Evolutionary conservation across 768 basidiomycete species (phyloP).

Genomic region (Hericium coralloides): DNA sequence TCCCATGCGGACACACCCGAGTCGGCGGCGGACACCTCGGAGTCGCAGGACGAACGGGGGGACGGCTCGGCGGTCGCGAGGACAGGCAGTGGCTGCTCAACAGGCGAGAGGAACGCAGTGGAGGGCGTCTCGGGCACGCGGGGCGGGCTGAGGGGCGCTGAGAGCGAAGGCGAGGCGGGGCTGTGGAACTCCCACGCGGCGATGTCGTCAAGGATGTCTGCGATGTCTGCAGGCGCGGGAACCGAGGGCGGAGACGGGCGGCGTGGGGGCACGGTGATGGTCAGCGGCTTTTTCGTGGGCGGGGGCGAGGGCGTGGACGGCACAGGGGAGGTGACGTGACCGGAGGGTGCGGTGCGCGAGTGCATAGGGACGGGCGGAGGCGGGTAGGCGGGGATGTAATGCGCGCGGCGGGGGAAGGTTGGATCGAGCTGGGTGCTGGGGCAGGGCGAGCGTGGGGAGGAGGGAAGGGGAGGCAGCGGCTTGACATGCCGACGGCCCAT

Average conservation of each 20-base stretch:
- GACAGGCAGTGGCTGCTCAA: neutral
- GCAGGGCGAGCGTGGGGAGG: conserved; percentile 26
- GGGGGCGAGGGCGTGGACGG: conserved; percentile 16
- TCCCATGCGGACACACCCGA: neutral
- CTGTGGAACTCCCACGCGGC: conserved; percentile 7
- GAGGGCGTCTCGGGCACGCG: conserved; percentile 5
- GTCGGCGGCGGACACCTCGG: conserved; percentile 15
- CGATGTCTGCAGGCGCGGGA: conserved; percentile 38
- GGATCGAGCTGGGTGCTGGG: conserved; percentile 28
- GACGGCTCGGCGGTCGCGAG: neutral
- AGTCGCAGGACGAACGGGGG: conserved; percentile 13
- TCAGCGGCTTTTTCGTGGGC: conserved; percentile 18
- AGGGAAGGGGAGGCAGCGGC: conserved; percentile 22
- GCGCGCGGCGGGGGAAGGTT: conserved; percentile 21
- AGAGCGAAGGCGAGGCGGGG: conserved; percentile 14
- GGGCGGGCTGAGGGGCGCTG: conserved; percentile 11
- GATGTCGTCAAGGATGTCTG: conserved; percentile 13
- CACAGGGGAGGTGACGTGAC: neutral
- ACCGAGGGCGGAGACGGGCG: conserved; percentile 45
- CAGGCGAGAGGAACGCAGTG: neutral
- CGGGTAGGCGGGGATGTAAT: conserved; percentile 18
- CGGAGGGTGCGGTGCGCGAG: neutral
- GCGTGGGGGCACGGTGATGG: conserved; percentile 12
- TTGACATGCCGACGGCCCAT: too few relatives aligned
- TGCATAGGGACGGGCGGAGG: conserved; percentile 15